These are phyloP conservation scores for Penicillium malachiteum DNA, from an alignment of 495 filamentous ascomycete genomes.

Conservation along the genomic window DNA sequence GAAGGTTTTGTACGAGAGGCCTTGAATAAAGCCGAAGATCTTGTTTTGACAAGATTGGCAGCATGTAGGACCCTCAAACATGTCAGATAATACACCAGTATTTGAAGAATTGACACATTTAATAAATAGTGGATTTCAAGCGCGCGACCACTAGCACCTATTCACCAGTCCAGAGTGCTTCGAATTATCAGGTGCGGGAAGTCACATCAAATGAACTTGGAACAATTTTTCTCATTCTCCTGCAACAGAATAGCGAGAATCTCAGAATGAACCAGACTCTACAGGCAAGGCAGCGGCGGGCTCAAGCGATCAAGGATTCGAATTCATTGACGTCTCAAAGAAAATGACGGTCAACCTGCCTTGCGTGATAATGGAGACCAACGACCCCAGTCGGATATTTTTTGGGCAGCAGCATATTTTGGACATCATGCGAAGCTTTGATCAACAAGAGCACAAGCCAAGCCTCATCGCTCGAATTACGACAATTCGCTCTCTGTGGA, in stretches of 20 bases:
- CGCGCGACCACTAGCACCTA: not conserved
- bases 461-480: not conserved
- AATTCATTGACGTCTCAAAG: not conserved
- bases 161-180: not conserved
- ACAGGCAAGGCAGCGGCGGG: not conserved
- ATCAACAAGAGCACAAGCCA: not conserved
- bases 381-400: not conserved
- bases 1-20: not conserved
- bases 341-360: not conserved
- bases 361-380: not conserved
- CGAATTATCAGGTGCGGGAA: not conserved
- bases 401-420: not conserved
- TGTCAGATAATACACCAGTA: not conserved
- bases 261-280: not conserved
- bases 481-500: slow-evolving; percentile 34
- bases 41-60: not conserved
- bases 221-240: not conserved
- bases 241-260: not conserved
- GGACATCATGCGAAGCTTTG: not conserved
- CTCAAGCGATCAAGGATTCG: not conserved
- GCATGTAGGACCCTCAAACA: not conserved
- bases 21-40: not conserved
- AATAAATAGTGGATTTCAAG: not conserved
- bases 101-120: not conserved
- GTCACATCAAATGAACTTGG: not conserved